Base-by-base conservation (phyloP, 345 rosid genomes). In the Lenwebbia sp. region DNA sequence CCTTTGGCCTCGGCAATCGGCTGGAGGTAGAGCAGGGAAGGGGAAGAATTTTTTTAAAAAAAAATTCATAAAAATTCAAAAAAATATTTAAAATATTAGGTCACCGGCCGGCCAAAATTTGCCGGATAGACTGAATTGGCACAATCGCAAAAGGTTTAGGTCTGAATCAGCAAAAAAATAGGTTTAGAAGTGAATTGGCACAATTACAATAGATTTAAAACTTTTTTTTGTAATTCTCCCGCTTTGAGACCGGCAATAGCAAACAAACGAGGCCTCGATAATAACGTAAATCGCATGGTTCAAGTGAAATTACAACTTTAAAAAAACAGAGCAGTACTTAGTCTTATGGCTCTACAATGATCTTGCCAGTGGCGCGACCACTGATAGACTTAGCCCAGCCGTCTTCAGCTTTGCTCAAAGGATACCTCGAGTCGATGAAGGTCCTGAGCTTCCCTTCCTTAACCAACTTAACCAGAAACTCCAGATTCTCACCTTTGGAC, bases 281-380 rank as follows among this genome's bases (percentile, higher is more conserved):
- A 30, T 28, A 19, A 21, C 7, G 85, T 22, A 3, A 54, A 54
- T 19, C 13, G 23, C 13, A 4, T 4, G 44, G 76, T 65, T 65
- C 44, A 17, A 65, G 78, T 65, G 78, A 65, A 65, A 65, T 33
- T 15, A 33, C 44, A 21, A 10, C 1, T 33, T 17, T 17, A 2
- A 41, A 65, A 82, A 28, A 81, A 49, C 83, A 47, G 30, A 47
- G 10, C 30, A 2, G 1, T 13, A 44, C 53, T 12, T 12, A 6
- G 26, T 33, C 54, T 47, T 87, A 91, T 0, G 91, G 94, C 92
- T 95, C 95, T 56, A 94, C 94, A 30, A 95, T 88, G 51, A 96
- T 91, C 92, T 96, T 94, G 23, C 98, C 98, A 13, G 98, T 94
- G 53, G 98, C 96, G 85, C 92, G 96, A 19, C 96, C 94, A 62